Percentiles rank a stretch among this genome's conserved stretches.
Evolutionary conservation across 1,284 basidiomycete species (phyloP).

Genomic region (Grifola frondosa): DNA sequence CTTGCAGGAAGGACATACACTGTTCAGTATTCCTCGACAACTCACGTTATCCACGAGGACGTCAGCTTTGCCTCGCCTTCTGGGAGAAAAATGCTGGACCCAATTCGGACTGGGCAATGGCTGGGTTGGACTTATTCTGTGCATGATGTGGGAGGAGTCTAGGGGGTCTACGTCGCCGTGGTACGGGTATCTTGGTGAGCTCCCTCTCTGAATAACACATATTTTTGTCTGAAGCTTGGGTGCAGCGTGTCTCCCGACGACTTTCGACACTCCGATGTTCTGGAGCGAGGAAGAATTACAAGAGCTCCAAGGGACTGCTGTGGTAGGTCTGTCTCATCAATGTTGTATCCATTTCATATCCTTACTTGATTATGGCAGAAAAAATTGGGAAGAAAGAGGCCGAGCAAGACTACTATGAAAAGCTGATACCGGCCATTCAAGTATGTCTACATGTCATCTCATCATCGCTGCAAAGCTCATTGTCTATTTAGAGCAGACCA

Average conservation of each 20-base stretch:
- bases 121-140: conserved; percentile 88
- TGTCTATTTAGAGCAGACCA: conserved; percentile 52
- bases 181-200: conserved; percentile 68
- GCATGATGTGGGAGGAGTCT: conserved; percentile 92
- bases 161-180: conserved; percentile 60
- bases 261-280: conserved; percentile 94
- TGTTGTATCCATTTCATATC: conserved; percentile 4
- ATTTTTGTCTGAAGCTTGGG: not conserved
- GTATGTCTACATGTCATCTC: conserved; percentile 38
- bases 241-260: conserved; percentile 62
- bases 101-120: conserved; percentile 59
- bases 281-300: conserved; percentile 77
- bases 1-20: conserved; percentile 63
- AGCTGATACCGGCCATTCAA: conserved; percentile 64
- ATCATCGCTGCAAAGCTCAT: conserved; percentile 1
- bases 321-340: conserved; percentile 66
- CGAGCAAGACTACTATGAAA: conserved; percentile 71
- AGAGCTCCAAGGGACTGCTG: conserved; percentile 82
- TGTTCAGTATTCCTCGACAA: conserved; percentile 84
- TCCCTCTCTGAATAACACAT: conserved; percentile 1
- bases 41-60: conserved; percentile 82
- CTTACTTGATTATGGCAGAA: conserved; percentile 42
- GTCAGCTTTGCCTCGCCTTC: conserved; percentile 57
- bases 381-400: conserved; percentile 88
- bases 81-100: conserved; percentile 66